Conservation (phyloP, 2,329 filamentous ascomycete species). For the Phialocephala sp. region DNA sequence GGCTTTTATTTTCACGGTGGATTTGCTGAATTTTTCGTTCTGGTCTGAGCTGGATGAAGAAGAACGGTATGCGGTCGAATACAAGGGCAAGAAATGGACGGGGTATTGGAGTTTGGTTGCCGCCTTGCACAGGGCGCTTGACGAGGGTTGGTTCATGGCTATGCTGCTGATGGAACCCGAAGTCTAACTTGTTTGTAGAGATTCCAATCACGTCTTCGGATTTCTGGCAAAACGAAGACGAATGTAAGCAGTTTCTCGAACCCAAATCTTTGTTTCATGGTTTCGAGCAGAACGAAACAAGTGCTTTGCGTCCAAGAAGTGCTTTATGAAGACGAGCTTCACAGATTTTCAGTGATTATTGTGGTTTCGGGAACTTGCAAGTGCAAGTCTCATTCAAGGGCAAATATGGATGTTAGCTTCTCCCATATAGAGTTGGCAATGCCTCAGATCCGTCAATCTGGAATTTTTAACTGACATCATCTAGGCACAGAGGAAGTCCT, state of each 20-base stretch:
- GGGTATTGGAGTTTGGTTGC: conserved; percentile 97
- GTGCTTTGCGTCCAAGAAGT: not conserved
- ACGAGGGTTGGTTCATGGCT: conserved; percentile 68
- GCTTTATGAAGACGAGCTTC: not conserved
- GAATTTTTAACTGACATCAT: not conserved
- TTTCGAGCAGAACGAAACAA: not conserved
- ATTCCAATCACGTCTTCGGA: conserved; percentile 88
- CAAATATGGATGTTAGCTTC: not conserved
- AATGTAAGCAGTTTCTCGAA: conserved; percentile 54
- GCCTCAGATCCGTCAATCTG: not conserved
- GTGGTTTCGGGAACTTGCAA: not conserved
- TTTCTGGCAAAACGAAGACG: conserved; percentile 81
- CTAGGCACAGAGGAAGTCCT: conserved; percentile 69
- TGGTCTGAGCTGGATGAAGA: conserved; percentile 76
- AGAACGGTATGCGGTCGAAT: conserved; percentile 82
- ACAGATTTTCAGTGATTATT: not conserved
- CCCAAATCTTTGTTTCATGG: not conserved
- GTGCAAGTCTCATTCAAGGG: not conserved
- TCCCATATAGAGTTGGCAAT: not conserved
- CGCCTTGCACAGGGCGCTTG: conserved; percentile 81
- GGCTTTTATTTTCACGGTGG: conserved; percentile 97
- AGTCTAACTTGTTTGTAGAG: conserved; percentile 51
- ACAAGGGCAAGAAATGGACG: conserved; percentile 82
- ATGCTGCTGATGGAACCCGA: conserved; percentile 24
- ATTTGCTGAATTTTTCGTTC: conserved; percentile 95